phyloP scores from a whole-genome alignment of 202 grass and related monocot species.

The Setaria italica region DNA sequence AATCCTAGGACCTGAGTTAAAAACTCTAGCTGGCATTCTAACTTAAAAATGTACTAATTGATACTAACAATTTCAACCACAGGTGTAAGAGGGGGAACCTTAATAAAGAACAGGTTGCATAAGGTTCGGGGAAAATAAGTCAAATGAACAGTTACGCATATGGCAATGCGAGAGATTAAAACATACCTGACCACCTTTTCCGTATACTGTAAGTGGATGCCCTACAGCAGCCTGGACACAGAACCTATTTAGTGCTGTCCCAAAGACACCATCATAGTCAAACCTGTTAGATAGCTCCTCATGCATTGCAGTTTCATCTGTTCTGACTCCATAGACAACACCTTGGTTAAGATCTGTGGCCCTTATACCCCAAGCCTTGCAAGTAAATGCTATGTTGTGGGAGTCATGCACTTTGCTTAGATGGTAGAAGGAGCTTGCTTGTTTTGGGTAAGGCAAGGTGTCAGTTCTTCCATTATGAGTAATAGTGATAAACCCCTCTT shows the following conservation, averaged over 20 bases:
- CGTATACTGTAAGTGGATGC: conserved; percentile 96
- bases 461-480: conserved; percentile 95
- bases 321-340: conserved; percentile 86
- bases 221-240: conserved; percentile 96
- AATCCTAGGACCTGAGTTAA: conserved; percentile 3
- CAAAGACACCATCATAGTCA: conserved; percentile 92
- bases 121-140: not conserved
- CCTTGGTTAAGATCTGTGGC: conserved; percentile 98
- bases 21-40: not conserved
- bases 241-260: conserved; percentile 94
- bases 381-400: conserved; percentile 96
- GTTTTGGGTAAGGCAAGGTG: conserved; percentile 93
- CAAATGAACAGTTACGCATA: not conserved
- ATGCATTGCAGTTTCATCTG: conserved; percentile 94
- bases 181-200: conserved; percentile 93
- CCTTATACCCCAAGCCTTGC: conserved; percentile 93
- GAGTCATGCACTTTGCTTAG: conserved; percentile 97
- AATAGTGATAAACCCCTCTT: conserved; percentile 91
- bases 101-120: conserved; percentile 2
- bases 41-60: not conserved
- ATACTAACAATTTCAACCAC: not conserved
- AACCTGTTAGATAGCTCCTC: conserved; percentile 91
- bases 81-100: not conserved
- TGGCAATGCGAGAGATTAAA: not conserved
- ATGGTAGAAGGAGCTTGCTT: conserved; percentile 97